These are phyloP conservation scores for Pseudophaeomoniella oleicola DNA, from an alignment of 2,329 filamentous ascomycete genomes.

Conservation along the genomic window DNA sequence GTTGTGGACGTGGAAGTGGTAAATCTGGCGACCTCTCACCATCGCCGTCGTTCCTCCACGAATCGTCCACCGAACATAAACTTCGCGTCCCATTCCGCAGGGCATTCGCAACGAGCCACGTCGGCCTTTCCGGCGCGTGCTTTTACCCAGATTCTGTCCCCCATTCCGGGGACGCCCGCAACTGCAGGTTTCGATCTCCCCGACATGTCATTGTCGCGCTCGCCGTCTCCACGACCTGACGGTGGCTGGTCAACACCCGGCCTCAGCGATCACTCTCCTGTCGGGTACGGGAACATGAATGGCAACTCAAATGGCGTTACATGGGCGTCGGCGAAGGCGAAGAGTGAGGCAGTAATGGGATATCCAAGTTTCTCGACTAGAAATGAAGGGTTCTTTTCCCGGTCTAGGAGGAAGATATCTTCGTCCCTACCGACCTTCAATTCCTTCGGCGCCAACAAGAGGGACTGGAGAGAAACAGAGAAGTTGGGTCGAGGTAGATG, in stretches of 20 bases:
- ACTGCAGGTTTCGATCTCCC: neutral
- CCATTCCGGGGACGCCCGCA: neutral
- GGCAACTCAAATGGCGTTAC: slow-evolving; percentile 45
- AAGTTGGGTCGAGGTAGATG: slow-evolving; percentile 51
- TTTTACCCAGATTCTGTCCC: neutral
- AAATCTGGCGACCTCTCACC: neutral
- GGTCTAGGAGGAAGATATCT: slow-evolving; percentile 69
- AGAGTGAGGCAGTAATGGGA: slow-evolving; percentile 56
- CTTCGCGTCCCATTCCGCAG: neutral
- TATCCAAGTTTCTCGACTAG: slow-evolving; percentile 69
- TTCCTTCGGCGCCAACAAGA: slow-evolving; percentile 18
- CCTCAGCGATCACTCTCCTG: slow-evolving; percentile 47
- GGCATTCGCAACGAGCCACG: neutral
- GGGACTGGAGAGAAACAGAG: slow-evolving; percentile 60
- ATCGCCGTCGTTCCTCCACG: neutral
- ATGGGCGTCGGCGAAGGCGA: slow-evolving; percentile 72
- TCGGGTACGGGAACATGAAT: slow-evolving; percentile 32
- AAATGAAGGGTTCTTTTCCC: slow-evolving; percentile 74
- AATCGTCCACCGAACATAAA: neutral
- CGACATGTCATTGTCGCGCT: slow-evolving; percentile 77
- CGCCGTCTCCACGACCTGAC: slow-evolving; percentile 68
- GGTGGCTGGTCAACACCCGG: slow-evolving; percentile 83
- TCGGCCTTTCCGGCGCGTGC: neutral
- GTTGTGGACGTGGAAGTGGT: neutral
- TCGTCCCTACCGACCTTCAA: slow-evolving; percentile 64